These are phyloP conservation scores for Leucoagaricus sp. DNA, from an alignment of 1,284 basidiomycete species.

Conservation along the genomic window DNA sequence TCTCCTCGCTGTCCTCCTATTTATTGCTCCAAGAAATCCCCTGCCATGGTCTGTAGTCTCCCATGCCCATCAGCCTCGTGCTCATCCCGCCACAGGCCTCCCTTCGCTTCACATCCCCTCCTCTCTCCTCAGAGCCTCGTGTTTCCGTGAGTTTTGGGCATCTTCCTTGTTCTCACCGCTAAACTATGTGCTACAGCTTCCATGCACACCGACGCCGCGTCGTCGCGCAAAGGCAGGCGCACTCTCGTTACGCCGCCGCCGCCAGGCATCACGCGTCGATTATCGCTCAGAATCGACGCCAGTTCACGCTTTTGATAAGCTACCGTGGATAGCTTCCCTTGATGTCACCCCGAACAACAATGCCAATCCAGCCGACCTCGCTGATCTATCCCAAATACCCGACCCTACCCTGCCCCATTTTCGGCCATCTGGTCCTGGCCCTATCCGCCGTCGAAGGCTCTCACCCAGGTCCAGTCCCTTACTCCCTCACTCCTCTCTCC, in stretches of 20 bases:
- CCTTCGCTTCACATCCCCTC: constrained; percentile 27
- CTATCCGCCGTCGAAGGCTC: constrained; percentile 56
- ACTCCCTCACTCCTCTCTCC: constrained; percentile 19
- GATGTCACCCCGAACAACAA: constrained; percentile 41
- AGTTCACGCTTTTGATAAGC: constrained; percentile 50
- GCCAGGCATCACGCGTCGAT: constrained; percentile 28
- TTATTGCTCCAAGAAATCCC: constrained; percentile 3
- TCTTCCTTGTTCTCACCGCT: neutral
- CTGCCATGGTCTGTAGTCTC: neutral
- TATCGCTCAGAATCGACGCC: constrained; percentile 26
- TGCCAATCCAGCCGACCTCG: constrained; percentile 47
- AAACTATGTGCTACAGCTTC: neutral
- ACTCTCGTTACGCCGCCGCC: constrained; percentile 29
- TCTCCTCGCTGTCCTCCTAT: constrained; percentile 1
- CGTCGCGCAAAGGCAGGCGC: constrained; percentile 32
- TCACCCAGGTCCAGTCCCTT: constrained; percentile 51
- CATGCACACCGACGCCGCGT: constrained; percentile 18
- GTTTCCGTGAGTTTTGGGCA: constrained; percentile 8
- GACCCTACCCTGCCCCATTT: constrained; percentile 22
- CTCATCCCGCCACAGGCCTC: constrained; percentile 15
- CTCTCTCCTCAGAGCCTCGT: constrained; percentile 25
- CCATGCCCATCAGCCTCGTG: neutral
- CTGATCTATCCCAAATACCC: constrained; percentile 57
- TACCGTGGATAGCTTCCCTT: constrained; percentile 63
- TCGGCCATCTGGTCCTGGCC: constrained; percentile 39